Evolutionary conservation across 768 basidiomycete species (phyloP), one percentile per base, ranked within the genome.

Genomic region (Gloeophyllum trabeum): DNA sequence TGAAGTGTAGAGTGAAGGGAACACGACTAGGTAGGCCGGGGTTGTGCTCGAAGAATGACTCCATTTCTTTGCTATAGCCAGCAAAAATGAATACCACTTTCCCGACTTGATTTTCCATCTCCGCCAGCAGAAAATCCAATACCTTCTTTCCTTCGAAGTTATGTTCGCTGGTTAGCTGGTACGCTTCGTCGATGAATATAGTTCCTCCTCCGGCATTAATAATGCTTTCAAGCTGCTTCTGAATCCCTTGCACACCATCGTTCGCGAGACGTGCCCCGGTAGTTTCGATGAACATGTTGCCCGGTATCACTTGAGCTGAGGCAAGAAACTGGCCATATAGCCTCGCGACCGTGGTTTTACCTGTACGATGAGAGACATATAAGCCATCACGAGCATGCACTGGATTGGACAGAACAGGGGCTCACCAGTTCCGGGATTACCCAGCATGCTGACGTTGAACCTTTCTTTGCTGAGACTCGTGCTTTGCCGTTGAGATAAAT

Each of bases 1-100:
- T 55, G 48, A 84, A 83, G 10, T 71, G 59, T 24, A 84, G 61
- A 25, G 54, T 57, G 46, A 76, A 70, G 0, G 81, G 82, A 6
- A 84, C 75, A n/a, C 81, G 76, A 57, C 80, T 81, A 5, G 60
- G 57, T 10, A 84, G 54, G 1, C 81, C 81, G 2, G 81, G 80
- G 49, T 84, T 83, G 46, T 81, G 80, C 46, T 82, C 80, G 45
- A 84, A 83, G 60, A 84, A 84, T 35, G 67, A 74, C 48, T 84
- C 81, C 82, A 84, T 83, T 55, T 84, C 64, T 42, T 71, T 76
- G 54, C 61, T 70, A 53, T 84, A 84, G 3, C 81, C 81, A 0
- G 82, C 81, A 2, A 84, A 62, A 42, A 84, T 73, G 58, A 84
- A 84, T 7, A 81, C 75, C 4, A 82, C 48, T 4, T 61, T 73